A percentile compares a stretch with the other conserved stretches of the same genome.
Evolutionary conservation across 352 stramenopile genomes (phyloP).

Genomic region (Phytopythium kandeliae): DNA sequence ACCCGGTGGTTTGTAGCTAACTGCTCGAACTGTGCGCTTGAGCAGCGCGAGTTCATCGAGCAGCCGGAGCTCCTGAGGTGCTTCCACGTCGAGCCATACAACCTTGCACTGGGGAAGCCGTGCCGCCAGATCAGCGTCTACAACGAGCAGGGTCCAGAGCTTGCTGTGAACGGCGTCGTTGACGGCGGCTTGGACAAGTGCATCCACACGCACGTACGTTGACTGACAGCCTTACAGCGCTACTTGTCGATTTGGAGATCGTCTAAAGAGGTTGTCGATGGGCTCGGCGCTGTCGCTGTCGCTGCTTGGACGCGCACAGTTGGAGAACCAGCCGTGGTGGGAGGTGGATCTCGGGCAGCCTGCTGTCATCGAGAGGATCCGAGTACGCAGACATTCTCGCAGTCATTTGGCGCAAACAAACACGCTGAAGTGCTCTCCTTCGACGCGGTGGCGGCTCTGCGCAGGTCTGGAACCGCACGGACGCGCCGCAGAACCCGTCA

Average conservation of each 20-base stretch:
- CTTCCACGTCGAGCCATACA: constrained; percentile 85
- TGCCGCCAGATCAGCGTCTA: constrained; percentile 88
- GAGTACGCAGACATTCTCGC: too few relatives aligned
- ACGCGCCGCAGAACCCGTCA: constrained; percentile 80
- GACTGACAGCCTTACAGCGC: too few relatives aligned
- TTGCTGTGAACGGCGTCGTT: constrained; percentile 82
- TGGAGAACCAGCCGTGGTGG: constrained; percentile 92
- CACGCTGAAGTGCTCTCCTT: background rate
- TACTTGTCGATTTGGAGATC: too few relatives aligned
- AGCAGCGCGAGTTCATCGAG: constrained; percentile 55
- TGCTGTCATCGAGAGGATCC: constrained; percentile 72
- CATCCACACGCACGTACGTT: constrained; percentile 81
- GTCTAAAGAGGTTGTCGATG: too few relatives aligned
- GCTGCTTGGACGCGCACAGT: constrained; percentile 14
- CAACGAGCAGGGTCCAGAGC: constrained; percentile 75
- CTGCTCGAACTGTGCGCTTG: background rate
- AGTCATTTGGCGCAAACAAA: background rate
- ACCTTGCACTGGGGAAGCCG: constrained; percentile 75
- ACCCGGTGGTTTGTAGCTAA: background rate
- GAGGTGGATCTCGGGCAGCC: constrained; percentile 88
- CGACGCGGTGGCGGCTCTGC: background rate
- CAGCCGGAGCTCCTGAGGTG: constrained; percentile 71
- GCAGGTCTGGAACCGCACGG: constrained; percentile 88
- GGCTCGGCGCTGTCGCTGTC: too few relatives aligned
- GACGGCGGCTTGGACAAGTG: constrained; percentile 66